Evolutionary conservation across 2,329 filamentous ascomycete species (phyloP).

Genomic region (Penicillium olsonii): DNA sequence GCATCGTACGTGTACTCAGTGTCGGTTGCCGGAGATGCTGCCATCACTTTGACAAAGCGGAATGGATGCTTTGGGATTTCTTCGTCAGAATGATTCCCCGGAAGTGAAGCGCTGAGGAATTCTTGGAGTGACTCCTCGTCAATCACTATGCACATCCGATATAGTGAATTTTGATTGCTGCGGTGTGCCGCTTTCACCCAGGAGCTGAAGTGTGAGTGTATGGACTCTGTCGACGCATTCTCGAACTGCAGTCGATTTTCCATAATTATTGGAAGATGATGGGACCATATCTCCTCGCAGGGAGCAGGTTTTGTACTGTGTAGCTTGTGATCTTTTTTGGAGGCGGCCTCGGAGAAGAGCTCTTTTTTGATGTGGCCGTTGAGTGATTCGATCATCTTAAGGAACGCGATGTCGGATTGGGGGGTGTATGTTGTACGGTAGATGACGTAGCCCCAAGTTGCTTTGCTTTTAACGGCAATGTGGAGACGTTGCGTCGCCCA

Average conservation of each 20-base stretch:
- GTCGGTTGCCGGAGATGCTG: background rate
- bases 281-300: background rate
- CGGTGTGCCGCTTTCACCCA: background rate
- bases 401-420: background rate
- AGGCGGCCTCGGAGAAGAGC: background rate
- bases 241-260: background rate
- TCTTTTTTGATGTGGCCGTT: conserved; percentile 5
- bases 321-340: background rate
- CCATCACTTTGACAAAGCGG: conserved; percentile 2
- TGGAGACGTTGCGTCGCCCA: no score
- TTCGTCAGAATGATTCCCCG: background rate
- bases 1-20: background rate
- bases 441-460: no score
- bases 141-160: conserved; percentile 4
- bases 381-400: conserved; percentile 1
- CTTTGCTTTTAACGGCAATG: no score
- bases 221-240: background rate
- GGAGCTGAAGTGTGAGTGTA: background rate
- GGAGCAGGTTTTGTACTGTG: background rate
- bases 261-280: background rate
- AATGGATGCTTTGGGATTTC: background rate
- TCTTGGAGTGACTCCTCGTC: conserved; percentile 2
- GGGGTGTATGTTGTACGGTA: no score
- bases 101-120: background rate
- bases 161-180: background rate